Evolutionary conservation across 768 basidiomycete genomes (phyloP).

Genomic region (Russula emetica): DNA sequence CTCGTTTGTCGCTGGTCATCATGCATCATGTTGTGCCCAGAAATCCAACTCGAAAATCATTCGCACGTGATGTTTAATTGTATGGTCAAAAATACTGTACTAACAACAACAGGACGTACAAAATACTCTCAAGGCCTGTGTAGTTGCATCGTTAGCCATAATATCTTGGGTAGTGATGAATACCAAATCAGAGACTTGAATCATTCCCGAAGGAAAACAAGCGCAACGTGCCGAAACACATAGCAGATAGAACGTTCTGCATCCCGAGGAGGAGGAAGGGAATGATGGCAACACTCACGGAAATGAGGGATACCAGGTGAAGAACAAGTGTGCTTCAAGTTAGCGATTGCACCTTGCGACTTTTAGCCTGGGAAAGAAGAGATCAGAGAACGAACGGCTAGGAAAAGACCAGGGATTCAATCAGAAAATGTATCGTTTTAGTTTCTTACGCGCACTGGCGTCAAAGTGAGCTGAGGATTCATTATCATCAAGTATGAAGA

Average conservation of each 20-base stretch:
- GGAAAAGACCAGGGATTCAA: background rate
- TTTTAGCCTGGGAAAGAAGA: slow-evolving; percentile 5
- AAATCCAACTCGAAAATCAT: background rate
- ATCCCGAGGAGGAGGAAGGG: slow-evolving; percentile 37
- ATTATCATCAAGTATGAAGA: slow-evolving; percentile 30
- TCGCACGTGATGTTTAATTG: background rate
- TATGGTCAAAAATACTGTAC: too few relatives aligned
- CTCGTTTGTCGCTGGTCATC: background rate
- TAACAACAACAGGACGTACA: slow-evolving; percentile 5
- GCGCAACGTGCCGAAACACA: slow-evolving; percentile 56
- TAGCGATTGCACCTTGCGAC: background rate
- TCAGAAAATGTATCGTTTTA: slow-evolving; percentile 45
- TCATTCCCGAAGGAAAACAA: slow-evolving; percentile 60
- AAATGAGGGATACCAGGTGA: background rate
- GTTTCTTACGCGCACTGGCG: slow-evolving; percentile 49
- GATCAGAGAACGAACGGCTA: slow-evolving; percentile 1
- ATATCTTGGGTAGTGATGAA: background rate
- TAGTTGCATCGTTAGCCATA: slow-evolving; percentile 2
- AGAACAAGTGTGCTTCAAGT: background rate
- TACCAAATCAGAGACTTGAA: slow-evolving; percentile 69
- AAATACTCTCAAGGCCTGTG: slow-evolving; percentile 1
- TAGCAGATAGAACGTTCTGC: slow-evolving; percentile 46
- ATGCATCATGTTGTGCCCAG: background rate
- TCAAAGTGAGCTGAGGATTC: slow-evolving; percentile 65
- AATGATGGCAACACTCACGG: slow-evolving; percentile 33